Conservation (phyloP, 306 rosid species). For the Cicer judaicum region DNA sequence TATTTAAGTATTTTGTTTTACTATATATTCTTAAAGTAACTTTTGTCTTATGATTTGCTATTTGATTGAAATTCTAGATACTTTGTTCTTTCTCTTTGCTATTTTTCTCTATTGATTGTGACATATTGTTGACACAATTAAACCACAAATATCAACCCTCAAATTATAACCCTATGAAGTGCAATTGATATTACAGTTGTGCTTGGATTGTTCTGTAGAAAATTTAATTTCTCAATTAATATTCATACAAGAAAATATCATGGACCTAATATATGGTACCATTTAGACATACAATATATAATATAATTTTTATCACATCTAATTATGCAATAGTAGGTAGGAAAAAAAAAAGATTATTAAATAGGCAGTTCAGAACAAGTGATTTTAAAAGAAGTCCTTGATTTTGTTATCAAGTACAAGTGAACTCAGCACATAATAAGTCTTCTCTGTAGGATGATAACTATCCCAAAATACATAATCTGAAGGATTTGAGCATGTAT, state of each 20-base stretch:
- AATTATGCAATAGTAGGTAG: not conserved
- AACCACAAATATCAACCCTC: no score
- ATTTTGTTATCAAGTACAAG: conserved; percentile 48
- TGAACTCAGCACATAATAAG: conserved; percentile 50
- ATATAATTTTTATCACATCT: not conserved
- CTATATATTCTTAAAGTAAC: no score
- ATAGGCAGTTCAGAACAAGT: not conserved
- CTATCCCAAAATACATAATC: conserved; percentile 79
- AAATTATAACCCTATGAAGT: no score
- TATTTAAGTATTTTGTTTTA: no score
- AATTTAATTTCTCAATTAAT: not conserved
- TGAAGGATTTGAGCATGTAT: conserved; percentile 53
- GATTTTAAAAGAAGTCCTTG: conserved; percentile 51
- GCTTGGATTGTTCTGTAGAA: not conserved
- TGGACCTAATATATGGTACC: not conserved
- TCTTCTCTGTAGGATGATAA: conserved; percentile 67
- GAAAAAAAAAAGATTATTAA: not conserved
- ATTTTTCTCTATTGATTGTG: no score
- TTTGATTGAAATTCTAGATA: no score
- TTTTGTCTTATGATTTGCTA: no score
- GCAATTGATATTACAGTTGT: not conserved
- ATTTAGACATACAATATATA: not conserved
- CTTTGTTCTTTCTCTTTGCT: no score
- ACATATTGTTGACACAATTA: no score
- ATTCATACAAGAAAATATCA: conserved; percentile 7